phyloP scores from a whole-genome alignment of 108 stramenopile species.

The Conticribra weissflogii region DNA sequence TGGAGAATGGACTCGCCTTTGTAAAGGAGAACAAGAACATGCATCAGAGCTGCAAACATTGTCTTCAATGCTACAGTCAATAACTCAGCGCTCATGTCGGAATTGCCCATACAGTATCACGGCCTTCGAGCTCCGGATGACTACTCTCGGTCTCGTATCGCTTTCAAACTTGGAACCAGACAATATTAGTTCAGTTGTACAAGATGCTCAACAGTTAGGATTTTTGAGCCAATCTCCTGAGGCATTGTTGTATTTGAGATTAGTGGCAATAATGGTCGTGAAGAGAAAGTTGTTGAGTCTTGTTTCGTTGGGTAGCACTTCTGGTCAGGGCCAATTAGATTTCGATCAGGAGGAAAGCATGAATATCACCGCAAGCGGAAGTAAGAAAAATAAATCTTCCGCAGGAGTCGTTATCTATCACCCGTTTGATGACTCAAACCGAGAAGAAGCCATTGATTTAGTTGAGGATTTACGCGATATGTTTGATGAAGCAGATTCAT shows the following conservation, averaged over 20 bases:
- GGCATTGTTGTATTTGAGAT: slow-evolving; percentile 46
- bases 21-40: slow-evolving; percentile 10
- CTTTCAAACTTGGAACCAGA: slow-evolving; percentile 71
- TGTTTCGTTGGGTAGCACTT: slow-evolving; percentile 26
- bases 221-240: slow-evolving; percentile 56
- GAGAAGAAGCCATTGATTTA: slow-evolving; percentile 74
- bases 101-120: slow-evolving; percentile 83
- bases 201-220: slow-evolving; percentile 59
- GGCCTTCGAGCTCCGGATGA: slow-evolving; percentile 57
- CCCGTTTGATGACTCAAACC: slow-evolving; percentile 39
- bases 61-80: slow-evolving; percentile 37
- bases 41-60: slow-evolving; percentile 23
- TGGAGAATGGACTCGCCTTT: slow-evolving; percentile 30
- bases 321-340: slow-evolving; percentile 17
- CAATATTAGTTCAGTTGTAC: slow-evolving; percentile 59
- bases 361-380: slow-evolving; percentile 15
- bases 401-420: slow-evolving; percentile 13
- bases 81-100: slow-evolving; percentile 69
- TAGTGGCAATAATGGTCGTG: slow-evolving; percentile 50
- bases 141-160: slow-evolving; percentile 44
- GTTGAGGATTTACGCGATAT: slow-evolving; percentile 79
- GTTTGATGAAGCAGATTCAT: slow-evolving; percentile 70
- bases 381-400: slow-evolving; percentile 33
- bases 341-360: slow-evolving; percentile 50
- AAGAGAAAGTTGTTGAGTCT: slow-evolving; percentile 40